Evolutionary conservation across 352 stramenopile genomes (phyloP), one percentile per base, ranked within the genome.

Genomic region (Phytophthora cajani): DNA sequence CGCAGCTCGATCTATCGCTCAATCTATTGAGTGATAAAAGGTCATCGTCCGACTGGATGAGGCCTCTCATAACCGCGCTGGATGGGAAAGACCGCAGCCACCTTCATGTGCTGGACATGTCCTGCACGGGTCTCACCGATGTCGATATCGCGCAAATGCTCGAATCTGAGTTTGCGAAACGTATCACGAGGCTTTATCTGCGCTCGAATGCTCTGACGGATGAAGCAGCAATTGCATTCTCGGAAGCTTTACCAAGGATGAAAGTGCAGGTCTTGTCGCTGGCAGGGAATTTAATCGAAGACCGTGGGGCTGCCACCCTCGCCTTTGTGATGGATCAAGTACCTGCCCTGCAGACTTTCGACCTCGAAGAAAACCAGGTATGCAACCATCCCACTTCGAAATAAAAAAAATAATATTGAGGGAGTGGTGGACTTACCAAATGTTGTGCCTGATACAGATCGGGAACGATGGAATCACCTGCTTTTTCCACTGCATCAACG

Each of bases 361-460:
- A 85, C 25, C 61, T 91, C 0, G 81, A 86, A 3, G 59, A 82
- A 3, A 91, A 91, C 27, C 59, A 80, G 67, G 82, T 90, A 30
- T 40, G 33, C 8, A 40, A 40, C 9, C 12, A 40, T 42, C 11
- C 36, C 6, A 27, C 23, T 27, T 27, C 23, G 23, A 27, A 27
- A 27, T 27, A 27, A 42, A 14, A 14, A 17, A 42, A 16, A 42
- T 6, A 16, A 42, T 42, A 17, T 42, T 42, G 36, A 42, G 36
- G 36, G 4, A 17, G 38, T 44, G 12, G 38, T n/a, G 38, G 2
- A 44, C 38, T 44, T 44, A n/a, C 38, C 12, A n/a, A 44, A n/a
- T 44, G 38, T 44, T 44, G 38, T 44, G 38, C 6, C 16, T 44
- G 38, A n/a, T 44, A 44, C 44, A 91, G 81, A 88, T 91, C 25